phyloP scores from a whole-genome alignment of 768 basidiomycete genomes.

The Phlebiopsis gigantea region DNA sequence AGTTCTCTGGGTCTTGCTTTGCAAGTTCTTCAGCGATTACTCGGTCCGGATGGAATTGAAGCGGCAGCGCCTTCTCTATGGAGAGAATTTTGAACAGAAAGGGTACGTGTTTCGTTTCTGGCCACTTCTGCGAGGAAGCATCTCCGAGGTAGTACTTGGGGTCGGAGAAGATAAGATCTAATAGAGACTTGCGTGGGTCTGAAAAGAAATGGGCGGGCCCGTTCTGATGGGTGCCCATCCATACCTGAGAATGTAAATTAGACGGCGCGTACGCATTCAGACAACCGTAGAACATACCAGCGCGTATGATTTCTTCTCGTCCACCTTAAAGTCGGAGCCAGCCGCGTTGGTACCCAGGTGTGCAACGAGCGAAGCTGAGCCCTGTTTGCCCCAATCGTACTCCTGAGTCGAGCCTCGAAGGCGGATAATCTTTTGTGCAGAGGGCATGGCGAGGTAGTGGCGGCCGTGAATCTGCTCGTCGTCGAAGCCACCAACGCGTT shows the following conservation, averaged over 20 bases:
- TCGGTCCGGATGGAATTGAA: conserved; percentile 56
- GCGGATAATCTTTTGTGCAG: conserved; percentile 17
- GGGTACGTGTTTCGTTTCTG: conserved; percentile 34
- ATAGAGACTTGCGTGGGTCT: conserved; percentile 23
- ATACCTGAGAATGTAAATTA: conserved; percentile 32
- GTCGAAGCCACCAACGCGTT: too few relatives aligned
- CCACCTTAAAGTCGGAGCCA: conserved; percentile 31
- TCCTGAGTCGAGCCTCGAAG: conserved; percentile 30
- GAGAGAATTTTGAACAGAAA: conserved; percentile 56
- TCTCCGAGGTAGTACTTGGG: conserved; percentile 29
- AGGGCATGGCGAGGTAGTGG: background rate
- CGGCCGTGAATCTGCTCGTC: background rate
- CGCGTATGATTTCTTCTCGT: conserved; percentile 46
- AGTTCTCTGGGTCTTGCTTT: conserved; percentile 35
- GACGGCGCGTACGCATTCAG: background rate
- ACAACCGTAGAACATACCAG: conserved; percentile 32
- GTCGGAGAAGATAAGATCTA: conserved; percentile 28
- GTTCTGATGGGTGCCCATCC: conserved; percentile 57
- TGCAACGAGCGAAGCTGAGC: conserved; percentile 41
- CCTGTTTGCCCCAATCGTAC: conserved; percentile 53
- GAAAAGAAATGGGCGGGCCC: conserved; percentile 36
- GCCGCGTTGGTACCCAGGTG: conserved; percentile 32
- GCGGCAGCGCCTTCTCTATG: conserved; percentile 48
- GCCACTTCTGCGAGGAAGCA: conserved; percentile 28
- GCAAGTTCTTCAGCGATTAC: conserved; percentile 40